Base-by-base conservation (phyloP, 495 filamentous ascomycete genomes). In the Extremus antarcticus region DNA sequence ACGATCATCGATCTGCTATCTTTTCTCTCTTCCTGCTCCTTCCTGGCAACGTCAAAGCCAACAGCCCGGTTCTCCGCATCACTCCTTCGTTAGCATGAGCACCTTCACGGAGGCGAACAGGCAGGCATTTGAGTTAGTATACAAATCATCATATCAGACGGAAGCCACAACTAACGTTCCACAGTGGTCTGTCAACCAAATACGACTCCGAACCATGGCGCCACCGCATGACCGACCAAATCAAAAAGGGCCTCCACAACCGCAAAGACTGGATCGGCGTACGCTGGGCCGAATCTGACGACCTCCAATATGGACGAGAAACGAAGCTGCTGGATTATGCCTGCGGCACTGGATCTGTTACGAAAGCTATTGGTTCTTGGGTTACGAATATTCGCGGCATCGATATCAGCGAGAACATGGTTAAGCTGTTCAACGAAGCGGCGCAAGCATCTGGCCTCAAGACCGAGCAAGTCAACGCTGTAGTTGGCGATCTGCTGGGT, bases 241-340 rank as follows among this genome's bases (percentile, higher is more conserved):
- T 66, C 55, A 72, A 66, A 11, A 67, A 73, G 56, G 76, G 68
- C 56, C 71, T 84, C 48, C 73, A 70, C 23, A 62, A 65, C 8
- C 74, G 75, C 22, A 73, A 80, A 15, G 73, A 76, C 29, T 88
- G 84, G 74, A 76, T 86, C 51, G 81, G 78, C 20, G 74, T 80
- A 19, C 73, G 75, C 53, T 82, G 79, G 76, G 29, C 29, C 4
- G 70, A 65, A 15, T 70, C 75, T 29, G 71, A 68, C 11, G 68
- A 53, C 45, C 39, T 57, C 23, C 32, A 54, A 43, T 25, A 51
- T 62, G 32, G 63, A 55, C 17, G 73, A 53, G 68, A 76, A 24
- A 70, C 85, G 43, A 73, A 75, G 29, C 62, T 88, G 48, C 70
- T 90, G 10, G 86, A 90, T 58, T 90, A 88, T 68, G 86, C 86